Base-by-base conservation (phyloP, 176 grass and related monocot genomes). In the Elaeis guineensis region DNA sequence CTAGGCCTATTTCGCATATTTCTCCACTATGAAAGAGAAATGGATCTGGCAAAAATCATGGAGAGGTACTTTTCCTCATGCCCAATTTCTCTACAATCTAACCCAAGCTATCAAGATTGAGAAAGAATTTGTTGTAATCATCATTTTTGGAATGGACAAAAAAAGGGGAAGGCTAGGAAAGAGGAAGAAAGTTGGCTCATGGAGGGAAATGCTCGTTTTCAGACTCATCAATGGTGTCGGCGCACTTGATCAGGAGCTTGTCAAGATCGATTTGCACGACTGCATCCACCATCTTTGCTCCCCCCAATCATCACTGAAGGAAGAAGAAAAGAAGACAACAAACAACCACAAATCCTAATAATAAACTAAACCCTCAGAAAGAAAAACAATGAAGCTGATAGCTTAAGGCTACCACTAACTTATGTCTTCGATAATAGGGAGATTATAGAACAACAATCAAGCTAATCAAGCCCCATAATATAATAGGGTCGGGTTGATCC, bases 201-300 rank as follows among this genome's bases (percentile, higher is more conserved):
- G 90, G 23, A 23, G 23, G 23, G 23, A 23, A 23, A 23, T 23
- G 87, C 75, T 88, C 83, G 50, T 88, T 90, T 23, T 87, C 81
- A 16, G 76, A 55, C 76, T 90, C 87, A 25, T 96, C 92, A 1
- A 88, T 83, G 69, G 92, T 72, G 3, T 85, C 72, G 8, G 87
- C 81, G 19, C 83, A 78, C 69, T 96, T 96, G 73, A 97, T 85
- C 16, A 87, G 92, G 49, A 97, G 79, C 75, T 84, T 90, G 76
- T 90, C 87, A 14, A 97, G 70, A 80, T 97, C 87, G 71, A 97
- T 67, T 48, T 58, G 49, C 65, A 79, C 25, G 4, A 2, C 32
- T 3, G 19, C 22, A 14, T 55, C 72, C 19, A 66, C 78, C 83
- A 79, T 77, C 14, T 35, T 35, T 1, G 0, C 30, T 7, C 30